These are phyloP conservation scores for thale cress (Arabidopsis thaliana) DNA, from an alignment of 345 rosid species.

Conservation along the genomic window DNA sequence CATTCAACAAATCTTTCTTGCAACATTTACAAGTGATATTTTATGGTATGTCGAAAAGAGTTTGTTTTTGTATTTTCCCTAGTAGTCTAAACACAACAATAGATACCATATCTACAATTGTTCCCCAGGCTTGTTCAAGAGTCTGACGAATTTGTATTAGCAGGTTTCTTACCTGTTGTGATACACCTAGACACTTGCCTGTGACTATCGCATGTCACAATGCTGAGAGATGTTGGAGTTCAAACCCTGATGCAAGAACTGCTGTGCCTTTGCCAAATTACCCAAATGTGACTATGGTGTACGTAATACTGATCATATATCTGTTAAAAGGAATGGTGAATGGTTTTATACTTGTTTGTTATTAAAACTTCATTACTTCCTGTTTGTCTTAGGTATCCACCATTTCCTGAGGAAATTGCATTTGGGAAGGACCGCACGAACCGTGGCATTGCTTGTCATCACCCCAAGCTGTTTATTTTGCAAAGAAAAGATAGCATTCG, in stretches of 20 bases:
- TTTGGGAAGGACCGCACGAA: slow-evolving; percentile 83
- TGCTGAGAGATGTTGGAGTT: slow-evolving; percentile 81
- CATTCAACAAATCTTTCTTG: slow-evolving; percentile 71
- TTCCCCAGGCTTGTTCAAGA: slow-evolving; percentile 26
- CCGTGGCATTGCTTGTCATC: slow-evolving; percentile 93
- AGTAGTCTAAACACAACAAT: not conserved
- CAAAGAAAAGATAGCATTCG: slow-evolving; percentile 81
- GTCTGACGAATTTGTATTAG: slow-evolving; percentile 37
- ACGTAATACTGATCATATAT: slow-evolving; percentile 42
- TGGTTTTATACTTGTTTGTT: not conserved
- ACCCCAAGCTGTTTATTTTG: slow-evolving; percentile 83
- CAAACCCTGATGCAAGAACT: slow-evolving; percentile 64
- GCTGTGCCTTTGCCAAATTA: slow-evolving; percentile 64
- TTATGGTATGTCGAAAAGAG: slow-evolving; percentile 54
- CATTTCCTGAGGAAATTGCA: slow-evolving; percentile 82
- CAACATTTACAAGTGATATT: slow-evolving; percentile 88
- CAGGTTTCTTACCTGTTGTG: slow-evolving; percentile 79
- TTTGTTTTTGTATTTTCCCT: not conserved
- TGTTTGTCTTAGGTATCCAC: slow-evolving; percentile 69
- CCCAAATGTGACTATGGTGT: slow-evolving; percentile 80
- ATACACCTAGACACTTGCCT: slow-evolving; percentile 74
- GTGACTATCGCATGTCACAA: slow-evolving; percentile 89
- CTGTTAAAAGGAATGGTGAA: not conserved
- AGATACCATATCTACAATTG: slow-evolving; percentile 4
- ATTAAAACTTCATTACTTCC: slow-evolving; percentile 9